Evolutionary conservation across 225 moss, liverwort and hornwort genomes (phyloP), one percentile per base, ranked within the genome.

Genomic region (Neckera pumila): DNA sequence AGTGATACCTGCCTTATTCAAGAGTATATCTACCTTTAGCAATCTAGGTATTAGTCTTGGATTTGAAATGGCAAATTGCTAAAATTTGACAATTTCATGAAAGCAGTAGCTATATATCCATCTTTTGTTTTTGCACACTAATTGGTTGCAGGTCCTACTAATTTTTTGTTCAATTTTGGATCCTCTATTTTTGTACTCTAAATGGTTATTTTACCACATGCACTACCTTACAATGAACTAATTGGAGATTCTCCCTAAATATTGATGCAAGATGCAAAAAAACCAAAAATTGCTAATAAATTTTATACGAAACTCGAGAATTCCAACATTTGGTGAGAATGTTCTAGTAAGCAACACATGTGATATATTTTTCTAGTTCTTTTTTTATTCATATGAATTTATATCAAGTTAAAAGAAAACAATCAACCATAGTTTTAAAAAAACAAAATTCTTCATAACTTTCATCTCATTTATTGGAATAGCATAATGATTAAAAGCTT

Each of bases 231-330:
- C 14, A 70, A 40, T 26, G 8, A 71, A 42, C 4, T 70, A 40
- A 70, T 2, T 2, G 0, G 0, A 1, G 1, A 1, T 22, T 71
- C 19, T 7, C 0, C 12, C 0, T 12, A 3, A 25, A 25, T 1
- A 14, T 40, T 23, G 1, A 70, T 40, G 14, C 2, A 25, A 23
- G 38, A 23, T 40, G 4, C 4, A 23, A 40, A 1, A 15, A 70
- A 26, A 40, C 8, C 1, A 42, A 15, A 5, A 25, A 42, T 26
- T 14, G 5, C 15, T 42, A 8, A 71, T 25, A 47, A 11, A 30
- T 30, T 73, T 45, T 45, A 47, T 0, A 47, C 7, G 1, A 30
- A 73, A 47, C 17, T 47, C 17, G 17, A 18, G 1, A 1, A 73
- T 70, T 40, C 14, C 4, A 40, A 70, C n/a, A n/a, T n/a, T n/a